Evolutionary conservation across 148 eudicot species (phyloP).

Genomic region (Camellia japonica): DNA sequence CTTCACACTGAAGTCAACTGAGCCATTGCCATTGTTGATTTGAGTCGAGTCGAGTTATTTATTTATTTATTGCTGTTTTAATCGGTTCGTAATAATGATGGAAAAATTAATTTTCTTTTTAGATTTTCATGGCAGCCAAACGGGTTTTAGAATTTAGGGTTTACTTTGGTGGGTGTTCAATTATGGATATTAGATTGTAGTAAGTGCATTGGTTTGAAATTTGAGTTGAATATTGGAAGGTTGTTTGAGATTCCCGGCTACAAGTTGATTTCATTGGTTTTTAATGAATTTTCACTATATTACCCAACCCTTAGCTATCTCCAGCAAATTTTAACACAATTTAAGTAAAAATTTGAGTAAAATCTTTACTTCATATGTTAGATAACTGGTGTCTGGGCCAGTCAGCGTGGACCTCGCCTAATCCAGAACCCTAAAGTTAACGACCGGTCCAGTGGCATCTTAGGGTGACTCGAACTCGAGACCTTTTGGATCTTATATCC

Average conservation of each 20-base stretch:
- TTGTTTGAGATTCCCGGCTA: neutral
- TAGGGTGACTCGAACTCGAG: too few species aligned
- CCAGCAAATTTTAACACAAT: too few species aligned
- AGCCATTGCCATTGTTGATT: neutral
- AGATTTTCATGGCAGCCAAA: neutral
- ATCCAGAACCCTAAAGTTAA: too few species aligned
- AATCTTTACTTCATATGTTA: too few species aligned
- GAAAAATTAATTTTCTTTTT: neutral
- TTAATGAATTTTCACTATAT: neutral
- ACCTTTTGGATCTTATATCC: too few species aligned
- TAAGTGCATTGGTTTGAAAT: neutral
- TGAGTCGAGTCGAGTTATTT: too few species aligned
- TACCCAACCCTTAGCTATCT: neutral
- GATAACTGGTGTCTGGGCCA: too few species aligned
- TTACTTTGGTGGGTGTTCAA: neutral
- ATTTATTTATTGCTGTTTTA: too few species aligned
- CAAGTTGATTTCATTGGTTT: neutral
- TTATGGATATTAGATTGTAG: neutral
- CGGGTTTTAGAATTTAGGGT: constrained; percentile 5
- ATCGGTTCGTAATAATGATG: neutral
- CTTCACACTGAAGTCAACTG: neutral
- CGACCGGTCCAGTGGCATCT: too few species aligned
- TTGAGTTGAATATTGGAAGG: neutral
- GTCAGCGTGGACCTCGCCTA: too few species aligned
- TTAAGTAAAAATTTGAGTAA: too few species aligned